Conservation (phyloP, 208 protist genomes). For the Trypanosoma caninum region DNA sequence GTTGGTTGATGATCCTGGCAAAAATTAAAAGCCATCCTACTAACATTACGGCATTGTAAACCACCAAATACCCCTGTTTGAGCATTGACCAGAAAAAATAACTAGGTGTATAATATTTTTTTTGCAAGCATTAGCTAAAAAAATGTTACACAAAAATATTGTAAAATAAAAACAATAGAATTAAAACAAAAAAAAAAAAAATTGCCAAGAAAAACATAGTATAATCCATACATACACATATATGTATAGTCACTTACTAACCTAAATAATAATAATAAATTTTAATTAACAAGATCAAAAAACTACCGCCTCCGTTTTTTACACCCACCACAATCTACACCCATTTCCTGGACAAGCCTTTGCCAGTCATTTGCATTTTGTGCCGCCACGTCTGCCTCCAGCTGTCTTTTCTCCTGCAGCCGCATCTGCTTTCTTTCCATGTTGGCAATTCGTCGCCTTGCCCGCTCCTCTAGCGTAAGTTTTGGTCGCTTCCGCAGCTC, state of each 20-base stretch:
- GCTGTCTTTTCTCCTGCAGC: conserved; percentile 33
- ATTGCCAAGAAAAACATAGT: too few relatives aligned
- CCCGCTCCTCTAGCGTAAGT: conserved; percentile 48
- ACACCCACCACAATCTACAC: conserved; percentile 5
- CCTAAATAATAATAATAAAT: conserved; percentile 7
- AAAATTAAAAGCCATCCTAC: conserved; percentile 67
- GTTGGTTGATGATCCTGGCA: conserved; percentile 40
- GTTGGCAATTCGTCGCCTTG: conserved; percentile 36
- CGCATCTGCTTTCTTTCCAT: conserved; percentile 46
- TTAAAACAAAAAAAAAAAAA: too few relatives aligned
- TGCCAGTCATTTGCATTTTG: conserved; percentile 78
- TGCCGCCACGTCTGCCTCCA: conserved; percentile 37
- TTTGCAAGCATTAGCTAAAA: neutral
- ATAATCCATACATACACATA: too few relatives aligned
- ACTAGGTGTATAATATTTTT: neutral
- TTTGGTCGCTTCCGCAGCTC: conserved; percentile 39
- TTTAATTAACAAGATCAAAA: neutral
- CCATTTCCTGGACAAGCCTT: conserved; percentile 55
- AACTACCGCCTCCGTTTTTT: conserved; percentile 15
- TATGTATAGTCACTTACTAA: conserved; percentile 8
- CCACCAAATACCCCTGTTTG: conserved; percentile 62
- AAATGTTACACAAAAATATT: neutral
- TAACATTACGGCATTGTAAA: conserved; percentile 77
- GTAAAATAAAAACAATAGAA: too few relatives aligned
- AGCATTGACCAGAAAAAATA: conserved; percentile 14